Evolutionary conservation across 495 filamentous ascomycete genomes (phyloP), one percentile per base, ranked within the genome.

Genomic region (Viridothelium virens): DNA sequence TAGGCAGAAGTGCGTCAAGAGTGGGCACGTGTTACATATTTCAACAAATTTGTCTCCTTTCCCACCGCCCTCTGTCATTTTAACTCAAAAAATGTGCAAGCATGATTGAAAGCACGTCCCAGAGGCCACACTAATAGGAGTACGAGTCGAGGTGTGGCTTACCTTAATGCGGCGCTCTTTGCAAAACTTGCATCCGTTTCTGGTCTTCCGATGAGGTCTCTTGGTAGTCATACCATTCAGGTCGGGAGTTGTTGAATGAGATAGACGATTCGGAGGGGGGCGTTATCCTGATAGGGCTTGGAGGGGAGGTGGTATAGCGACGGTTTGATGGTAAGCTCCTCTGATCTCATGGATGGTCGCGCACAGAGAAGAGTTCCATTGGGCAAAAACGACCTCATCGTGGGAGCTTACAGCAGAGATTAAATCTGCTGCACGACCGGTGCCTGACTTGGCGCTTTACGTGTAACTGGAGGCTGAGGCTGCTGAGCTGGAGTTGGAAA

Each of bases 131-230:
- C n/a, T 10, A 61, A 63, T 44, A 36, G n/a, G 34, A 53, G 16
- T 14, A 6, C 4, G 41, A 7, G 41, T 46, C 41, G 41, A 16
- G 48, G 34, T 48, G 38, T 36, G 16, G 64, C 68, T 61, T 62
- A 74, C 73, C 68, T 74, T 75, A 16, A 75, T 65, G 6, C 69
- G 61, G 38, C 73, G 53, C 33, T 63, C 62, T 56, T 75, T 75
- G 67, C 73, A 75, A 14, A 63, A 50, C 10, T 38, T 63, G 53
- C 73, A 75, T 2, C 73, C 73, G n/a, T 68, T 66, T 18, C 70
- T 61, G 5, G 67, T 67, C 61, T 75, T 75, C 41, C 53, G 53
- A 36, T 59, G 53, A 59, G 4, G 31, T 36, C 31, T 59, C 31
- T 36, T 59, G 7, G 31, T 59, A 59, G 53, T 31, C 53, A 59